Base-by-base conservation (phyloP, 805 yeast genomes). In the Danielia reshetovae region DNA sequence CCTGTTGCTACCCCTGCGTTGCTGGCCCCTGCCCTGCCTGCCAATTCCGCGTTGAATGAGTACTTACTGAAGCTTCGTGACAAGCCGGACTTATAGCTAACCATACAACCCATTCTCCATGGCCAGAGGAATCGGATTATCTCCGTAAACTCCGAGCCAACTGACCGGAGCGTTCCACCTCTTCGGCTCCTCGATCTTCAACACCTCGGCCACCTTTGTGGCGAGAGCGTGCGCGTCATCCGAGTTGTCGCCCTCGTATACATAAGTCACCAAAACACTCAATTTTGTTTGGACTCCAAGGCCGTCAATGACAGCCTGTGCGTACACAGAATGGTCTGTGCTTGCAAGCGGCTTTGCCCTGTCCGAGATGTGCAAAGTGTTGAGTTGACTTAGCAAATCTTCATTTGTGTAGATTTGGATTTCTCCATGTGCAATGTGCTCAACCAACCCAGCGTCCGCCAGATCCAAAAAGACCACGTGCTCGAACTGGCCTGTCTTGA, bases 211-310 rank as follows among this genome's bases (percentile, higher is more conserved):
- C 2, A 69, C 54, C 21, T 57, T 55, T 9, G 43, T 42, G 2
- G 84, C 78, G 40, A 82, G 57, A 7, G 52, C 42, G 27, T 64
- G 65, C 6, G 94, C 93, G 55, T 88, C 96, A 14, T 57, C 52
- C 18, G 80, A 73, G 55, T 90, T 90, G 57, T 89, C 97, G 22
- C 97, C 97, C 55, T 89, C 97, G 57, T 85, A 87, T 1, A 82
- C 94, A 53, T 71, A 79, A 12, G 75, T 65, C 8, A 75, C 74
- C n/a, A 75, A 41, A 4, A 73, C 70, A n/a, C 51, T 55, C 14
- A 68, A 53, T 7, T 51, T 49, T 34, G 52, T 24, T 18, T 38
- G 13, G 24, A 29, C 25, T 7, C 29, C 40, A 6, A 40, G n/a
- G 4, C 35, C 33, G 1, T 38, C 32, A n/a, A 45, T 36, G n/a